Conservation (phyloP, 352 stramenopile genomes). For the Pseudoperonospora humuli region DNA sequence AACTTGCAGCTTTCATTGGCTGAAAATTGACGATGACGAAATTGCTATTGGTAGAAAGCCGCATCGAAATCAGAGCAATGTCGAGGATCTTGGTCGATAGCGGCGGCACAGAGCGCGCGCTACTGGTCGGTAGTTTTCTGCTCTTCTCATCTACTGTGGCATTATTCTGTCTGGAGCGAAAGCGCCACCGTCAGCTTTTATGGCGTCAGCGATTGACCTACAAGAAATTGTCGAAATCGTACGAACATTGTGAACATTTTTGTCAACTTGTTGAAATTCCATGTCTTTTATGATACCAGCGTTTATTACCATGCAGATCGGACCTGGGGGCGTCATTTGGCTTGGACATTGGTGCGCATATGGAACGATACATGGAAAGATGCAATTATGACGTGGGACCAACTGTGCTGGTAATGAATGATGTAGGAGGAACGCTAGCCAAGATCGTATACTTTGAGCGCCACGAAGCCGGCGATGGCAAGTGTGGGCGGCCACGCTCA, state of each 20-base stretch:
- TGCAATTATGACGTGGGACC: constrained; percentile 1
- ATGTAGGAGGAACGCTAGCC: constrained; percentile 83
- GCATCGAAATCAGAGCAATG: not conserved
- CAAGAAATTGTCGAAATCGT: constrained; percentile 86
- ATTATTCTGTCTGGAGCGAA: constrained; percentile 56
- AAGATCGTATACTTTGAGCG: constrained; percentile 96
- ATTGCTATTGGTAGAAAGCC: not conserved
- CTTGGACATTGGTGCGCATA: constrained; percentile 59
- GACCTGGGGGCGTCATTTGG: constrained; percentile 81
- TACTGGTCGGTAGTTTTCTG: constrained; percentile 60
- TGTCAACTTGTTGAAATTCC: not conserved
- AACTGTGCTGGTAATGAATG: not conserved
- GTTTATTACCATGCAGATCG: constrained; percentile 33
- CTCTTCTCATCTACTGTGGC: constrained; percentile 61
- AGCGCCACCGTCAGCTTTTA: constrained; percentile 51
- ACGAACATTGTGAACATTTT: not conserved
- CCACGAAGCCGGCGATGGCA: constrained; percentile 30
- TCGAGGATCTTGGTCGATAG: not conserved
- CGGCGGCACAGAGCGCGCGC: constrained; percentile 7
- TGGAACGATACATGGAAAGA: not conserved
- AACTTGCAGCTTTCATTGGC: too few relatives aligned
- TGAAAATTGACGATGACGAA: too few relatives aligned
- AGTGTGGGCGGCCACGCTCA: constrained; percentile 57
- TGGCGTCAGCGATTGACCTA: constrained; percentile 72
- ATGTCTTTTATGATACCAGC: not conserved